These are phyloP conservation scores for Aspergillus hiratsukae DNA, from an alignment of 2,329 filamentous ascomycete genomes.

Conservation along the genomic window DNA sequence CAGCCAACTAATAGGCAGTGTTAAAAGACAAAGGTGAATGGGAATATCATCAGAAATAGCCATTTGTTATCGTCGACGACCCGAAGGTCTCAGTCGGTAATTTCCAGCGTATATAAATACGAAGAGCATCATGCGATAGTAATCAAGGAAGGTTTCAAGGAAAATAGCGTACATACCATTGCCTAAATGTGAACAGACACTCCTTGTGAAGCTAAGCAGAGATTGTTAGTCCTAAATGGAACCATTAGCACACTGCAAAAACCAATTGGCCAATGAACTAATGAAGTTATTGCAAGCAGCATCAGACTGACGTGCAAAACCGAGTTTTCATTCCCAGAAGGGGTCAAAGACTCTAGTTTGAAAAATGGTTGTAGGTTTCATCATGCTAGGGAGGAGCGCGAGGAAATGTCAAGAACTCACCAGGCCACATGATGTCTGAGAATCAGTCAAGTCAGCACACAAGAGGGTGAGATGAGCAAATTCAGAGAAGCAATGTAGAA, in stretches of 20 bases:
- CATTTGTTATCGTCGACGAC: constrained; percentile 75
- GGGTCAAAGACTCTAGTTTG: constrained; percentile 98
- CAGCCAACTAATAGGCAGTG: constrained; percentile 2
- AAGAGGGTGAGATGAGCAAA: not conserved
- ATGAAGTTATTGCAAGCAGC: constrained; percentile 18
- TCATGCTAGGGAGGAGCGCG: constrained; percentile 47
- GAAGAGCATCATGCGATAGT: constrained; percentile 53
- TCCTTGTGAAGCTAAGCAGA: constrained; percentile 6
- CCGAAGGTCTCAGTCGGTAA: constrained; percentile 81
- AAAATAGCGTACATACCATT: constrained; percentile 29
- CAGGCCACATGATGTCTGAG: constrained; percentile 8
- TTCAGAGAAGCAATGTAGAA: not conserved
- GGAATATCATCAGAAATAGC: constrained; percentile 68
- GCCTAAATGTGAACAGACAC: not conserved
- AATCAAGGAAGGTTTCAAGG: constrained; percentile 2
- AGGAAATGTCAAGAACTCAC: constrained; percentile 22
- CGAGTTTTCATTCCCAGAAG: constrained; percentile 69
- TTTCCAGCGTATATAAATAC: constrained; percentile 74
- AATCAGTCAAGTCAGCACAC: constrained; percentile 1
- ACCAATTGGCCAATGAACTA: constrained; percentile 5
- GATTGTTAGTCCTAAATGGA: constrained; percentile 14
- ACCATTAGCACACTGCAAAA: constrained; percentile 6
- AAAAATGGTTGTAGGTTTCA: constrained; percentile 72
- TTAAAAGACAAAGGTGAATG: constrained; percentile 14
- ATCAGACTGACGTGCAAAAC: constrained; percentile 90